Evolutionary conservation across 1,139 yeast genomes (phyloP), one percentile per base, ranked within the genome.

Genomic region (Petasospora rhodanensis): DNA sequence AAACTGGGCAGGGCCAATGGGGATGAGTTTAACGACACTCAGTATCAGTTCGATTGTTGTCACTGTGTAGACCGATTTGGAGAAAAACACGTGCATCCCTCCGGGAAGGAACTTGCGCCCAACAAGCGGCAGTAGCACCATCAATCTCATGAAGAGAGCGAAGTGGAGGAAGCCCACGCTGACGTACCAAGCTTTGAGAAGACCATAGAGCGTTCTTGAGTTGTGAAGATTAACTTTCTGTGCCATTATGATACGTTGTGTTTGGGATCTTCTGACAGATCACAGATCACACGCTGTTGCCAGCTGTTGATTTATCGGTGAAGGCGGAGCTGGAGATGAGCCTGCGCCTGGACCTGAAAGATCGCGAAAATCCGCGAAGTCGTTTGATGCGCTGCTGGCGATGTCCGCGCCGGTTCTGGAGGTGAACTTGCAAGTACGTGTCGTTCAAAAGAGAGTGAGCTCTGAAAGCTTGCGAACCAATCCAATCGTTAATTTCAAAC

Each of bases 11-110:
- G 41, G 41, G 3, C 41, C n/a, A 22, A 52, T 47, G 4, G 39
- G 64, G 40, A 49, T 43, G 34, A 42, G 49, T 43, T 41, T 51
- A 26, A 28, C 38, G 17, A 31, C 28, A 17, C 61, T 57, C 44
- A 28, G 55, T 20, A 38, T 9, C 1, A 58, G 14, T 38, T 54
- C 61, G 4, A 42, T 28, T 1, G 40, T 17, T 6, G 49, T 38
- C 1, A 54, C 21, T 17, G 32, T 34, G 5, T 49, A 37, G 28
- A 52, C 34, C 10, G 53, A 26, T 14, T 41, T 46, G 25, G 70
- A 72, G 45, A 76, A 73, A 58, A 75, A 76, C 45, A 73, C 80
- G 30, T 82, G 83, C 11, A 79, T 75, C 1, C 86, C 86, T 7
- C 80, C 84, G 2, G 85, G 80, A 18, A 79, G 55, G 46, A 76